Evolutionary conservation across 768 basidiomycete species (phyloP), one percentile per base, ranked within the genome.

Genomic region (Tylopilus balloui): DNA sequence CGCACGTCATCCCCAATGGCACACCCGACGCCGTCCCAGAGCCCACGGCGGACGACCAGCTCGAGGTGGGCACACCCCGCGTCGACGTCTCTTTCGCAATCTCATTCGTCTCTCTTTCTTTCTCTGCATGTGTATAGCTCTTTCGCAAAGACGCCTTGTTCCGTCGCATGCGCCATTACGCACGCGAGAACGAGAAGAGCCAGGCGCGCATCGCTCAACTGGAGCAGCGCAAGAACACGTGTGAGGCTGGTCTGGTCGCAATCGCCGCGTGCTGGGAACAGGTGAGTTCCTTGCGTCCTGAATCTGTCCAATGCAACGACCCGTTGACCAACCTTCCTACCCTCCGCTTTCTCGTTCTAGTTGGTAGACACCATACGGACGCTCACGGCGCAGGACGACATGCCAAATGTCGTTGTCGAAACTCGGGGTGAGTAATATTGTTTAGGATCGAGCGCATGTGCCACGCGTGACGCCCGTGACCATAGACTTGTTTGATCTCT

Each of bases 121-220:
- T 21, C 31, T 50, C 45, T 47, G 58, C 38, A 14, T 53, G 28
- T 47, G 38, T 44, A 29, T 47, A 92, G 89, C 72, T 78, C n/a
- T 92, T 89, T 66, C 80, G 86, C 53, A 92, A 92, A 67, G 88
- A 89, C 58, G 90, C 90, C 36, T 83, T 92, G 42, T 92, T 81
- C 67, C 78, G 90, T 34, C 75, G 87, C 50, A 91, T 92, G 88
- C 82, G 75, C 60, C 80, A 90, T 59, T 91, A 92, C 66, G 80
- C 82, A 47, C 78, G 86, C 52, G 83, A 89, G 71, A 73, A 83
- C 66, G 80, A 84, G 54, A 78, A 86, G 37, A 78, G 78, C 52
- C 75, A 79, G 60, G 64, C 69, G 57, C 78, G 78, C 47, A 79
- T 88, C 45, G 74, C 75, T 38, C 78, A 84, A 55, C 65, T 92